Evolutionary conservation across 768 basidiomycete genomes (phyloP), one percentile per base, ranked within the genome.

Genomic region (Phaeolepiota aurea): DNA sequence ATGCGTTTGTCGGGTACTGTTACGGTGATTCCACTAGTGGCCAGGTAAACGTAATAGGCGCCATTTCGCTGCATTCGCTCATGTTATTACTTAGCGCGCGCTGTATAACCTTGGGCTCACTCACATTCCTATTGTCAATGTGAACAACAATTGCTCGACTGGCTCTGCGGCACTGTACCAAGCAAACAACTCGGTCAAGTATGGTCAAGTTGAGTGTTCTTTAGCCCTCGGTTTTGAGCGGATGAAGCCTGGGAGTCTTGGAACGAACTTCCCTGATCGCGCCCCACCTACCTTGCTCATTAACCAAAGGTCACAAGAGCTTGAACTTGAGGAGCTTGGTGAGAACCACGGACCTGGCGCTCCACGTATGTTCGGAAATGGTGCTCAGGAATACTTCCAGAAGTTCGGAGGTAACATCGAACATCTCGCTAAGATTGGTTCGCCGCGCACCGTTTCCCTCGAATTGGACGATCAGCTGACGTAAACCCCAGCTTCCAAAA

Each of bases 101-200:
- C 65, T 91, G 14, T 91, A 90, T 61, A 81, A 79, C 54, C 77
- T 90, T 31, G 88, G 88, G 14, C 70, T 90, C 57, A 90, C 87
- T 0, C 70, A 77, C 22, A 89, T 91, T 43, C 87, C 88, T 0
- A 80, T 91, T 52, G 72, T 82, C 37, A 91, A 90, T 50, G 84
- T 90, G 32, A 89, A 87, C 66, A 90, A 90, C 61, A 87, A 87
- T 58, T 89, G 87, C 52, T 81, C 87, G 3, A 87, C 87, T 0
- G 87, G 87, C 3, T 82, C 81, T 37, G 72, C 83, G 0, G 87
- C 89, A 3, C 67, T 91, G 15, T 86, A 74, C 56, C 74, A 83
- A 34, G 85, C 82, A 4, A 82, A 82, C 48, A 77, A 71, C 16
- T 69, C 74, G 5, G 76, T 91, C 33, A 85, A 80, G 55, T 72